These are phyloP conservation scores for Lasiodiplodia sp. DNA, from an alignment of 2,329 filamentous ascomycete species.

Conservation along the genomic window DNA sequence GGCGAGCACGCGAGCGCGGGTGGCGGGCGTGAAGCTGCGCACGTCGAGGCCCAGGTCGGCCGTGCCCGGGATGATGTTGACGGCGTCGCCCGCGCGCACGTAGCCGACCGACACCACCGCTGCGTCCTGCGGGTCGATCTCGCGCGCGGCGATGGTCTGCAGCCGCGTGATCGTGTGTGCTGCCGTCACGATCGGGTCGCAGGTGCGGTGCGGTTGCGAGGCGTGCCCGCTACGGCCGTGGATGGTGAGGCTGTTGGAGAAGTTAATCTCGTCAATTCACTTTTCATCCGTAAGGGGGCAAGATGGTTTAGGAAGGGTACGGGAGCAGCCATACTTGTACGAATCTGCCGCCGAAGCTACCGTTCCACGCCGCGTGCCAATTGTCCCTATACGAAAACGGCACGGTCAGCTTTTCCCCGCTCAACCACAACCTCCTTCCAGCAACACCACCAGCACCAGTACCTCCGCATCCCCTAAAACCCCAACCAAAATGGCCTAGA, in stretches of 20 bases:
- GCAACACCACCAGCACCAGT: too few relatives aligned
- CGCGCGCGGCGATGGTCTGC: constrained; percentile 66
- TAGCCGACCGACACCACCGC: constrained; percentile 66
- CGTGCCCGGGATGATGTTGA: constrained; percentile 66
- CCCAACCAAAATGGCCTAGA: background rate
- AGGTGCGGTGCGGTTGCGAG: constrained; percentile 61
- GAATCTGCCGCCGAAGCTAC: constrained; percentile 53
- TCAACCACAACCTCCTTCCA: background rate
- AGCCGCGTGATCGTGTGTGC: constrained; percentile 63
- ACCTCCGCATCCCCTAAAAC: background rate
- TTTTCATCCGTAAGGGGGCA: background rate
- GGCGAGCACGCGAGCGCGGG: constrained; percentile 56
- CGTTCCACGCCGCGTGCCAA: constrained; percentile 52
- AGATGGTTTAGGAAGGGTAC: too few relatives aligned
- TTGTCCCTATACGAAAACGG: constrained; percentile 38
- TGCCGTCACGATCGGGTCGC: constrained; percentile 67
- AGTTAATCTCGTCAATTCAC: too few relatives aligned
- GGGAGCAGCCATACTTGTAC: constrained; percentile 36
- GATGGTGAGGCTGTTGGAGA: constrained; percentile 53
- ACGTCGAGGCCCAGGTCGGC: constrained; percentile 65
- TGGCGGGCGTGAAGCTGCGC: constrained; percentile 55
- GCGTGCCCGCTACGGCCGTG: constrained; percentile 67
- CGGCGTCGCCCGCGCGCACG: constrained; percentile 65
- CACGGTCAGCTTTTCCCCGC: background rate
- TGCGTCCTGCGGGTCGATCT: constrained; percentile 61